Conservation (phyloP, 23 red algal species). For the Agarophyton chilense region DNA sequence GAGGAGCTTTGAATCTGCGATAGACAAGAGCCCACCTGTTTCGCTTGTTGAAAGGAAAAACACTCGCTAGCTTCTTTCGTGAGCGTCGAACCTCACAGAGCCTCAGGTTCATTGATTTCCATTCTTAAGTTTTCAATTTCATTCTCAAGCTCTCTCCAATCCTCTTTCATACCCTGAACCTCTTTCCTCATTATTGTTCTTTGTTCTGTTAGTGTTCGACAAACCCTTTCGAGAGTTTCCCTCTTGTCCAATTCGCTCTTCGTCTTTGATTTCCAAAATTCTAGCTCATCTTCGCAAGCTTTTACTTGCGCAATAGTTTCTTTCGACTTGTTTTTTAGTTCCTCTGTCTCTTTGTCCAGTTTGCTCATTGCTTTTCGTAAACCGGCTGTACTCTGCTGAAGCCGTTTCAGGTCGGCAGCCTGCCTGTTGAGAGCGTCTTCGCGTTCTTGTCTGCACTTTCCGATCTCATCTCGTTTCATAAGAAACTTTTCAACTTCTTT, state of each 20-base stretch:
- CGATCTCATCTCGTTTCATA: background rate
- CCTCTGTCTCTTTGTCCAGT: constrained; percentile 40
- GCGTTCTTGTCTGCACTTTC: constrained; percentile 2
- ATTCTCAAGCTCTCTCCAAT: constrained; percentile 44
- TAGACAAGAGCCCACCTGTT: background rate
- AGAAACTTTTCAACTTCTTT: background rate
- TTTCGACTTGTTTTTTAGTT: constrained; percentile 44
- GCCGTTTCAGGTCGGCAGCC: constrained; percentile 30
- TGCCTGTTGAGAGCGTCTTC: constrained; percentile 35
- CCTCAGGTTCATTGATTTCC: constrained; percentile 45
- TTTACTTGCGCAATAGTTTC: constrained; percentile 49
- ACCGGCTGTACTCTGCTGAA: constrained; percentile 24
- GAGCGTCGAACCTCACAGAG: background rate
- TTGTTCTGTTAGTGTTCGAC: constrained; percentile 59
- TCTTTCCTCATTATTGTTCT: constrained; percentile 60
- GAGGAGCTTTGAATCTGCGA: too few species aligned
- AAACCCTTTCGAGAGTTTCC: constrained; percentile 42
- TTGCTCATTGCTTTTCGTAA: constrained; percentile 56
- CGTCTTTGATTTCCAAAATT: constrained; percentile 57
- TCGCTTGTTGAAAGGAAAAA: background rate
- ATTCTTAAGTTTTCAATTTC: constrained; percentile 63
- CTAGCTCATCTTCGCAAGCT: constrained; percentile 50
- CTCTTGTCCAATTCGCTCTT: constrained; percentile 58
- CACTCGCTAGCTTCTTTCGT: background rate
- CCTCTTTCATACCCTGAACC: constrained; percentile 43